phyloP scores from a whole-genome alignment of 2,329 filamentous ascomycete genomes.

The Blastomyces percursus region DNA sequence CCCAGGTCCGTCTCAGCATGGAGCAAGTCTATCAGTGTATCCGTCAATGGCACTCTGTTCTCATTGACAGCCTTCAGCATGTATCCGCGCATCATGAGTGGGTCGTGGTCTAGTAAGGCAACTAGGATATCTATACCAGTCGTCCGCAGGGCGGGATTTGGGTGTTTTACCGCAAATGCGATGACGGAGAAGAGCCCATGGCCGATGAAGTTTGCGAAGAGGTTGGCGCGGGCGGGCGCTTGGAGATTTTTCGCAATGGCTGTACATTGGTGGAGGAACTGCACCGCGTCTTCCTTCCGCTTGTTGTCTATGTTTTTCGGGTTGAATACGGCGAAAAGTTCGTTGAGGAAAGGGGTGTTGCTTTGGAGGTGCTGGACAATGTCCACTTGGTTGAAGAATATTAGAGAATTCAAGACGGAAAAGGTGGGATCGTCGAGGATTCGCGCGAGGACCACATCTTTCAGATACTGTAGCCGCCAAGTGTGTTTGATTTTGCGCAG shows the following conservation, averaged over 20 bases:
- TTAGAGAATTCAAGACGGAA: conserved; percentile 90
- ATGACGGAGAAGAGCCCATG: conserved; percentile 84
- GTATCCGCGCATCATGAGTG: conserved; percentile 83
- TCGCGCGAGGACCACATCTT: conserved; percentile 92
- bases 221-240: conserved; percentile 61
- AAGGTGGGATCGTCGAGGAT: conserved; percentile 98
- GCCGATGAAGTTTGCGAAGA: conserved; percentile 83
- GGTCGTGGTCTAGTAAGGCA: conserved; percentile 90
- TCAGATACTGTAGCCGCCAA: conserved; percentile 90
- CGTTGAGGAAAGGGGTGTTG: conserved; percentile 65
- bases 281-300: conserved; percentile 83
- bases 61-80: conserved; percentile 88
- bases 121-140: conserved; percentile 91
- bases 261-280: conserved; percentile 95
- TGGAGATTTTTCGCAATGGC: conserved; percentile 91
- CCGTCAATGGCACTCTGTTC: conserved; percentile 73
- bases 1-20: conserved; percentile 86
- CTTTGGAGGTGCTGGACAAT: conserved; percentile 90
- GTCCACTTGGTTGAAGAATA: conserved; percentile 98
- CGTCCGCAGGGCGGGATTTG: conserved; percentile 72
- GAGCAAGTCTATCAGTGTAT: conserved; percentile 83
- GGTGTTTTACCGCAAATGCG: conserved; percentile 77
- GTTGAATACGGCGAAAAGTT: conserved; percentile 78
- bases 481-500: conserved; percentile 91
- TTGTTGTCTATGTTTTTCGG: conserved; percentile 51